These are phyloP conservation scores for Phytopythium vexans DNA, from an alignment of 352 stramenopile species.

Conservation along the genomic window DNA sequence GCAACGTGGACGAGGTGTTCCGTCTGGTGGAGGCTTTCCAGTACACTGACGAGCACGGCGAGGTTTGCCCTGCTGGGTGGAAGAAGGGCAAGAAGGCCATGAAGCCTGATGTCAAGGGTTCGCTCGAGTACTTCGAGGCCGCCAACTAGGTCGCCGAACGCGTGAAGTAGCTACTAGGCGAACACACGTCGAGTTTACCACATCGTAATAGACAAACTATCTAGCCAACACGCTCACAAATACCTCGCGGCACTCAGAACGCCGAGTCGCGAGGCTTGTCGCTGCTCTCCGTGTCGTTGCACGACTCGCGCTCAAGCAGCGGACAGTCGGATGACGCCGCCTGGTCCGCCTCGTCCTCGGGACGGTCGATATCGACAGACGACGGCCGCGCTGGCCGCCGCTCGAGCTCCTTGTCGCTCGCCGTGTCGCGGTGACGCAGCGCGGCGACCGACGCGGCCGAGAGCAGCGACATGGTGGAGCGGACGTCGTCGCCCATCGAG, in stretches of 20 bases:
- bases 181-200: no score
- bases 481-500: constrained; percentile 3
- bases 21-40: constrained; percentile 92
- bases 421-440: neutral
- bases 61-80: constrained; percentile 90
- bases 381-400: no score
- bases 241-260: no score
- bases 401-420: constrained; percentile 1
- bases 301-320: no score
- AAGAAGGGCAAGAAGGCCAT: constrained; percentile 88
- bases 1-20: constrained; percentile 89
- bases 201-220: no score
- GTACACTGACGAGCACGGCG: constrained; percentile 88
- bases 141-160: constrained; percentile 5
- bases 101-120: constrained; percentile 79
- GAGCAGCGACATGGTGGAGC: constrained; percentile 9
- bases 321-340: no score
- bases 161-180: neutral
- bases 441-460: neutral
- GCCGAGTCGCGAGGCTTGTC: no score
- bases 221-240: no score
- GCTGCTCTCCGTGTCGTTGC: no score
- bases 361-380: no score
- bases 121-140: constrained; percentile 70
- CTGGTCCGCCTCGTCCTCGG: no score